Conservation (phyloP, 73 alveolate genomes). For the Paramecium pentaurelia region DNA sequence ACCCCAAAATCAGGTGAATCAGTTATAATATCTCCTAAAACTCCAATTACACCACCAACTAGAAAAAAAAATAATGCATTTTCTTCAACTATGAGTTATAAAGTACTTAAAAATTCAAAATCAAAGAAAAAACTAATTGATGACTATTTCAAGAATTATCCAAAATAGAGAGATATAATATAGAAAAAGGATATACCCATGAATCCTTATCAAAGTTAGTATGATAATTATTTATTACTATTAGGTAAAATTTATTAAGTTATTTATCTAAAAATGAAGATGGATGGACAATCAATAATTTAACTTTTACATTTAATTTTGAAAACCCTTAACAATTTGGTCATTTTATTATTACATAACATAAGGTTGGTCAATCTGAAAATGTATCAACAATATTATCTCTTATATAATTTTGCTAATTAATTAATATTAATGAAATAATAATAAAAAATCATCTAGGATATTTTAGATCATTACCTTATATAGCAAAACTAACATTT, state of each 20-base stretch:
- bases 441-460: neutral
- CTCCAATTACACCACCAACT: neutral
- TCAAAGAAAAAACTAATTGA: neutral
- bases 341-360: neutral
- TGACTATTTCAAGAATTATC: neutral
- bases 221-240: neutral
- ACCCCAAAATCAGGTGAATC: neutral
- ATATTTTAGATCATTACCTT: neutral
- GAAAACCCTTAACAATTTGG: neutral
- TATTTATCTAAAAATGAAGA: neutral
- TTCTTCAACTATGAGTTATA: neutral
- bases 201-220: constrained; percentile 1
- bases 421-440: neutral
- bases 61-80: neutral
- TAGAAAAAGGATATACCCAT: neutral
- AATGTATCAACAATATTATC: neutral
- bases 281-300: neutral
- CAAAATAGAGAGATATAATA: neutral
- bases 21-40: neutral
- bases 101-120: neutral
- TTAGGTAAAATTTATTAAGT: neutral
- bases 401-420: neutral
- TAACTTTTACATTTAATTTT: neutral
- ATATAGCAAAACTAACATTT: neutral
- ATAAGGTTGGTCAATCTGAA: neutral